phyloP scores from a whole-genome alignment of 257 asterid genomes.

The Cinchona pubescens region DNA sequence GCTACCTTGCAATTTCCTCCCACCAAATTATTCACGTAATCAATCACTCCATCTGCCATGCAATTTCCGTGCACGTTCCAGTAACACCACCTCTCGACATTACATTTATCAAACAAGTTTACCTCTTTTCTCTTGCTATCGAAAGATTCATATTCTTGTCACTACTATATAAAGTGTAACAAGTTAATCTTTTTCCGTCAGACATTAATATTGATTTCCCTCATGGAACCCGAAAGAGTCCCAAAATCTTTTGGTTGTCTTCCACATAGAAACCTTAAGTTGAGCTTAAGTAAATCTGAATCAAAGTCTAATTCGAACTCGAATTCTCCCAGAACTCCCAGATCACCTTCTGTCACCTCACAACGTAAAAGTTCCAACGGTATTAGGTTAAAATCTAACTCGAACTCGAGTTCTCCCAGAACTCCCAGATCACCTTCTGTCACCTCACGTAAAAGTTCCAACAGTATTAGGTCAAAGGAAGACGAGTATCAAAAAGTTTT shows the following conservation, averaged over 20 bases:
- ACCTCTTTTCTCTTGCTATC: not conserved
- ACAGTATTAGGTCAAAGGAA: constrained; percentile 21
- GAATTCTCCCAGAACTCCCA: constrained; percentile 27
- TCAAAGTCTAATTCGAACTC: constrained; percentile 27
- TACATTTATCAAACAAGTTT: not conserved
- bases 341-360: constrained; percentile 14
- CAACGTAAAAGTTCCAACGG: constrained; percentile 11
- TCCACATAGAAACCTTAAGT: constrained; percentile 25
- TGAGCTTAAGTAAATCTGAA: constrained; percentile 21
- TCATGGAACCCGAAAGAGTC: constrained; percentile 26
- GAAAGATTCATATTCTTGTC: not conserved
- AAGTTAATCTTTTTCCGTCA: not conserved
- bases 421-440: constrained; percentile 25
- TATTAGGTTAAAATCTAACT: constrained; percentile 31
- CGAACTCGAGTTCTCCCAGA: constrained; percentile 20
- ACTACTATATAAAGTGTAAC: constrained; percentile 12
- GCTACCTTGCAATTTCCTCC: constrained; percentile 39
- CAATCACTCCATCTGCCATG: constrained; percentile 1
- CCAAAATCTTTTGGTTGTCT: constrained; percentile 32
- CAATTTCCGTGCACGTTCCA: constrained; percentile 27
- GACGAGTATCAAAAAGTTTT: constrained; percentile 51
- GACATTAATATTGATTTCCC: not conserved
- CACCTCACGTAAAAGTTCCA: constrained; percentile 7
- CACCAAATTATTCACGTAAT: constrained; percentile 21
- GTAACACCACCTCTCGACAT: constrained; percentile 3